These are phyloP conservation scores for Niveomyces coronatus DNA, from an alignment of 2,329 filamentous ascomycete species.

Conservation along the genomic window DNA sequence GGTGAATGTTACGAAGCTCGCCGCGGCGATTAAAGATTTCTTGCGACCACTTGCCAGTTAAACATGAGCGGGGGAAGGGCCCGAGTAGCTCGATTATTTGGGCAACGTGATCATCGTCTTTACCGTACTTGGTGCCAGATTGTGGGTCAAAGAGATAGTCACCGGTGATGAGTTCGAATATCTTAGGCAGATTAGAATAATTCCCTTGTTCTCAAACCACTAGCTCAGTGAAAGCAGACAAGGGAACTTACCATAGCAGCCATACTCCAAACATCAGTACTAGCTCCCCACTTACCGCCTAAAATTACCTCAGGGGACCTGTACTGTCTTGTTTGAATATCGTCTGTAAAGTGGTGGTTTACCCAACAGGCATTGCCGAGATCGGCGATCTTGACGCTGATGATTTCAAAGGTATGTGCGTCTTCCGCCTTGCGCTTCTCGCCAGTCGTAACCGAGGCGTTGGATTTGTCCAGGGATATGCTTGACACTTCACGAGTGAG, in stretches of 20 bases:
- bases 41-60: slow-evolving; percentile 93
- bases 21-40: slow-evolving; percentile 98
- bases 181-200: slow-evolving; percentile 38
- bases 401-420: slow-evolving; percentile 53
- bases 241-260: slow-evolving; percentile 75
- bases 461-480: slow-evolving; percentile 77
- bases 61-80: slow-evolving; percentile 83
- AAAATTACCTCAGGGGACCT: slow-evolving; percentile 94
- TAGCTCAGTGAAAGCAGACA: too few relatives aligned
- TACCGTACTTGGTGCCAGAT: slow-evolving; percentile 96
- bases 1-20: slow-evolving; percentile 93
- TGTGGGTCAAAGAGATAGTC: slow-evolving; percentile 98
- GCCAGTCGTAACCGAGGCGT: slow-evolving; percentile 38
- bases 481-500: slow-evolving; percentile 88
- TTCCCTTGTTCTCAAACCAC: too few relatives aligned
- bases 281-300: slow-evolving; percentile 97
- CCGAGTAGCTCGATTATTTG: slow-evolving; percentile 97
- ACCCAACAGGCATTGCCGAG: slow-evolving; percentile 98
- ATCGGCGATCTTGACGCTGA: slow-evolving; percentile 98
- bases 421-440: slow-evolving; percentile 57
- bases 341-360: slow-evolving; percentile 97
- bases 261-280: slow-evolving; percentile 99
- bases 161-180: slow-evolving; percentile 94
- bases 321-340: slow-evolving; percentile 97
- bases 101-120: slow-evolving; percentile 98